Percentiles rank a stretch among this genome's conserved stretches.
Conservation (phyloP, 441 rosid species). For the Aleurites moluccanus region DNA sequence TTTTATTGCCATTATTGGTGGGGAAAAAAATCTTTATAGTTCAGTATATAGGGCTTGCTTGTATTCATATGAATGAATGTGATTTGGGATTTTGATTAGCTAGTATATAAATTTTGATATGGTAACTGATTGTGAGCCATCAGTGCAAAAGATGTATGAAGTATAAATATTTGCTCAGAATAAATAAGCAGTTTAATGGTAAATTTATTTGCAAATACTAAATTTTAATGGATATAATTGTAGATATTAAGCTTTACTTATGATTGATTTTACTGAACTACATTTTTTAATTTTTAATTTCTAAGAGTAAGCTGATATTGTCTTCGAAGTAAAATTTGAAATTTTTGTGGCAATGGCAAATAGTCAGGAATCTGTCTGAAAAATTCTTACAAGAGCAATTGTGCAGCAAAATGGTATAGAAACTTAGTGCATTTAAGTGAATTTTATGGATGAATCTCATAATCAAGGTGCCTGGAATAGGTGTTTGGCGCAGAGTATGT, state of each 20-base stretch:
- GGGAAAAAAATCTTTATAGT: too few species aligned
- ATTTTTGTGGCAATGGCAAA: background rate
- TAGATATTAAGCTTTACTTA: background rate
- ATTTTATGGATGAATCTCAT: background rate
- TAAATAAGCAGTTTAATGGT: background rate
- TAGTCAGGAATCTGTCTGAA: background rate
- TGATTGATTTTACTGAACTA: background rate
- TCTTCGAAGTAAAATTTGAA: background rate
- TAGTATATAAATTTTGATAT: background rate
- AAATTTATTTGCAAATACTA: background rate
- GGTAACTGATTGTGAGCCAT: background rate
- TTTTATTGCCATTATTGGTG: too few species aligned
- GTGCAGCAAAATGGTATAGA: too few species aligned
- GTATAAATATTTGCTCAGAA: background rate
- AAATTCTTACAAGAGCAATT: background rate
- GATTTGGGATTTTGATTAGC: background rate
- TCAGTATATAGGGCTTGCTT: too few species aligned
- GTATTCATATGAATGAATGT: background rate
- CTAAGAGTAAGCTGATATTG: background rate
- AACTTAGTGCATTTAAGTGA: background rate
- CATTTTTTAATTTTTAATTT: background rate
- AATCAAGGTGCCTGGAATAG: conserved; percentile 30
- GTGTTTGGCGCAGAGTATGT: conserved; percentile 95
- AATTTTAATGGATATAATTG: too few species aligned
- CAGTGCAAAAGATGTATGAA: too few species aligned